Conservation (phyloP, 148 eudicot species). For the Gaultheria prostrata region DNA sequence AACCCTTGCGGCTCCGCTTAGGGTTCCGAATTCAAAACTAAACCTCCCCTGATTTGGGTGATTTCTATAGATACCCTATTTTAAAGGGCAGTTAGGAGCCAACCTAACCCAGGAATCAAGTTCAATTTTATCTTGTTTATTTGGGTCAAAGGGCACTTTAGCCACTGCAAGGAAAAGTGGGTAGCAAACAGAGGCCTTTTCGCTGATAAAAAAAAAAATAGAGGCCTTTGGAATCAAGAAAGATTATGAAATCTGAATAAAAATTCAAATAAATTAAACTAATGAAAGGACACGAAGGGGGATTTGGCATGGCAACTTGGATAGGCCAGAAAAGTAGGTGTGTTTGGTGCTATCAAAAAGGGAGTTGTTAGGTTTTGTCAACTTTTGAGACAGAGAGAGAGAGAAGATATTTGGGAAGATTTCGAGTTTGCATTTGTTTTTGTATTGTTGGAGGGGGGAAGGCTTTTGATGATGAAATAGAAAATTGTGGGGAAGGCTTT, state of each 20-base stretch:
- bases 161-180: neutral
- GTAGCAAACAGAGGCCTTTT: neutral
- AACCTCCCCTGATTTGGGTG: neutral
- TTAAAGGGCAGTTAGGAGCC: neutral
- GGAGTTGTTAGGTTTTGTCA: slow-evolving; percentile 6
- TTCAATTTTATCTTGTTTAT: neutral
- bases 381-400: neutral
- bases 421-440: neutral
- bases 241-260: neutral
- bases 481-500: slow-evolving; percentile 6
- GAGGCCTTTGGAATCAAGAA: neutral
- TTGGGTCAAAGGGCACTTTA: neutral
- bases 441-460: neutral
- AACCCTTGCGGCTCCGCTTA: neutral
- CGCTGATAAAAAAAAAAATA: too few relatives aligned
- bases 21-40: neutral
- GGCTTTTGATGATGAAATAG: neutral
- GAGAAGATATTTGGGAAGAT: neutral
- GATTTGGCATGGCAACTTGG: neutral
- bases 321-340: neutral
- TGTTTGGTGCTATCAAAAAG: neutral
- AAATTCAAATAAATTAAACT: neutral
- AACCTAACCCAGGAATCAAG: neutral
- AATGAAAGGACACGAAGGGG: neutral
- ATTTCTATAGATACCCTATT: neutral